Conservation (phyloP, 192 early-diverging fungal species). For the Backusella circina region DNA sequence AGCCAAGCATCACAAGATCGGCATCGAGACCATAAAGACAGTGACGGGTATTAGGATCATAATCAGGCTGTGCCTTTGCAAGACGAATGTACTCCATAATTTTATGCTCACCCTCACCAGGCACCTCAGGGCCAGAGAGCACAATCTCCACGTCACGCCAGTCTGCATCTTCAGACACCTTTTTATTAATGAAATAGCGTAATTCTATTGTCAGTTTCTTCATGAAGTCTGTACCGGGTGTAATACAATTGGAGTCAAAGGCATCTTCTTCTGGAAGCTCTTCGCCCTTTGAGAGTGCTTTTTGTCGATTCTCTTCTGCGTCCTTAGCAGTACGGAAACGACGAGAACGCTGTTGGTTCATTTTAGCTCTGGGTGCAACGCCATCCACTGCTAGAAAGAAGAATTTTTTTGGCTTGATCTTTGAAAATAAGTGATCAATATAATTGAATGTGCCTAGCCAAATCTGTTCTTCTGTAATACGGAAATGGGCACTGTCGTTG, state of each 20-base stretch:
- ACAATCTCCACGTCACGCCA: slow-evolving; percentile 92
- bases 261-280: slow-evolving; percentile 62
- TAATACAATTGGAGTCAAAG: slow-evolving; percentile 99
- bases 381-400: slow-evolving; percentile 95
- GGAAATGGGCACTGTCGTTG: slow-evolving; percentile 81
- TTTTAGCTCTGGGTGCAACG: slow-evolving; percentile 97
- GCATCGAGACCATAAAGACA: slow-evolving; percentile 98
- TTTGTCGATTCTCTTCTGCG: slow-evolving; percentile 57
- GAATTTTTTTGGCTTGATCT: slow-evolving; percentile 90
- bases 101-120: slow-evolving; percentile 99
- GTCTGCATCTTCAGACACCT: slow-evolving; percentile 81
- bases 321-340: slow-evolving; percentile 95
- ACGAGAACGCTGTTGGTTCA: slow-evolving; percentile 98
- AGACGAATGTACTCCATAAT: slow-evolving; percentile 99
- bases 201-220: slow-evolving; percentile 79
- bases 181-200: slow-evolving; percentile 88
- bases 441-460: slow-evolving; percentile 95
- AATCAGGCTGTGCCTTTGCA: slow-evolving; percentile 73
- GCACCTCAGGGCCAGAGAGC: slow-evolving; percentile 90
- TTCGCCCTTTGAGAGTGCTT: slow-evolving; percentile 67
- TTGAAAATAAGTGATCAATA: slow-evolving; percentile 88
- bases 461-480: slow-evolving; percentile 91
- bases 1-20: slow-evolving; percentile 95
- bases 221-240: slow-evolving; percentile 98
- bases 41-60: slow-evolving; percentile 87